Percentiles rank a stretch among this genome's conserved stretches.
phyloP scores from a whole-genome alignment of 441 rosid genomes.

The Rhodomyrtus psidioides region DNA sequence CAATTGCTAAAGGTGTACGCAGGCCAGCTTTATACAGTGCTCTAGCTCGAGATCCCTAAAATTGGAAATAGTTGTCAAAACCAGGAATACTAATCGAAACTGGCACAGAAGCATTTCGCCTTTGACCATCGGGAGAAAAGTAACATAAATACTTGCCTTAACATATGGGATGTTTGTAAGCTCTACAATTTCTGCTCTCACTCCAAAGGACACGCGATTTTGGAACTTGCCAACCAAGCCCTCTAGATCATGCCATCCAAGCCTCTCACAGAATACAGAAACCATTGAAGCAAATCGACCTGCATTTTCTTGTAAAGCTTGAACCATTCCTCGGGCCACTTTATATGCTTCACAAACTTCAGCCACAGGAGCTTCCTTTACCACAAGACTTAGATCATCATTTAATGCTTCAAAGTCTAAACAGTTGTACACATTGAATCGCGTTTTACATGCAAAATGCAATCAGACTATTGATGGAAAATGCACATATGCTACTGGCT shows the following conservation, averaged over 20 bases:
- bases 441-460: neutral
- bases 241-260: slow-evolving; percentile 98
- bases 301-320: slow-evolving; percentile 94
- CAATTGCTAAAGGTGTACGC: slow-evolving; percentile 85
- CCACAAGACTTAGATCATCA: slow-evolving; percentile 17
- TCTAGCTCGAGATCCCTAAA: slow-evolving; percentile 97
- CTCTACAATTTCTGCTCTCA: slow-evolving; percentile 97
- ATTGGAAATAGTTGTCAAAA: slow-evolving; percentile 11
- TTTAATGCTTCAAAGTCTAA: neutral
- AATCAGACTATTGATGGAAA: neutral
- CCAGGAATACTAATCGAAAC: neutral
- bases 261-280: slow-evolving; percentile 92
- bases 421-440: neutral
- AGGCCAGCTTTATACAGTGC: slow-evolving; percentile 92
- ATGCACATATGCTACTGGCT: neutral
- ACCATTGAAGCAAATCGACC: slow-evolving; percentile 99
- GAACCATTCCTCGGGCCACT: slow-evolving; percentile 99
- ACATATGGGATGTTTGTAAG: slow-evolving; percentile 91
- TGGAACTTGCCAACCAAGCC: slow-evolving; percentile 92
- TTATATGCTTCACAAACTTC: slow-evolving; percentile 97
- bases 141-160: slow-evolving; percentile 44
- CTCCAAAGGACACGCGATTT: slow-evolving; percentile 98
- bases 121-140: neutral
- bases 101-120: neutral
- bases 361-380: slow-evolving; percentile 85